Conservation (phyloP, 1,139 yeast species). For the Saccharomyces hybrid region DNA sequence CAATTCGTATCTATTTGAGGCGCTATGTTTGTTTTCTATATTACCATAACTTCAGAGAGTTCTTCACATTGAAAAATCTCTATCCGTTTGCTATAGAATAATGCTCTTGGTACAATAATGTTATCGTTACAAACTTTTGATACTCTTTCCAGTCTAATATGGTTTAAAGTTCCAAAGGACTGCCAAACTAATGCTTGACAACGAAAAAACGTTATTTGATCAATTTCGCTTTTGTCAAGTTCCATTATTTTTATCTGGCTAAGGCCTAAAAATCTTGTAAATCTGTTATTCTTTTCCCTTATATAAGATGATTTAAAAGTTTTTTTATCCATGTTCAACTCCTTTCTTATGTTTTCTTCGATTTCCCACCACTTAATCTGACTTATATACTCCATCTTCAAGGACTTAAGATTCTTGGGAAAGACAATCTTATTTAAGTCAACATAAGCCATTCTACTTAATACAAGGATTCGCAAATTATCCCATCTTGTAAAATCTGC, state of each 20-base stretch:
- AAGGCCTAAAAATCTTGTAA: neutral
- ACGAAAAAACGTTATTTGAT: neutral
- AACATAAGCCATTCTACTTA: conserved; percentile 13
- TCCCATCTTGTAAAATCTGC: conserved; percentile 29
- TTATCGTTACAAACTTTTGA: conserved; percentile 6
- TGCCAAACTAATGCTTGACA: conserved; percentile 13
- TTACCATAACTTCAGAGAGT: conserved; percentile 6
- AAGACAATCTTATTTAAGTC: conserved; percentile 23
- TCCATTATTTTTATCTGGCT: neutral
- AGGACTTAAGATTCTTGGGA: conserved; percentile 17
- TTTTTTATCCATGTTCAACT: conserved; percentile 1
- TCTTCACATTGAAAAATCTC: conserved; percentile 6
- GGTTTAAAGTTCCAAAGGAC: conserved; percentile 13
- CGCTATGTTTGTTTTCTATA: neutral
- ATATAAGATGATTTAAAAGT: neutral
- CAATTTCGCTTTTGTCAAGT: neutral
- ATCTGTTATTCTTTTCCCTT: neutral
- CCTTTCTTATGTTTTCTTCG: neutral
- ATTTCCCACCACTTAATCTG: conserved; percentile 28
- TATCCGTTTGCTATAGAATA: conserved; percentile 17
- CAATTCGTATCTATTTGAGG: conserved; percentile 36
- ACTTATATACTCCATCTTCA: conserved; percentile 13
- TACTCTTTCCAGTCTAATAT: conserved; percentile 14
- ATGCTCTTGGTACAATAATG: conserved; percentile 18
- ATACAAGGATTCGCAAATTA: conserved; percentile 13